Conservation (phyloP, 805 yeast genomes). For the Ogataea ganodermae region DNA sequence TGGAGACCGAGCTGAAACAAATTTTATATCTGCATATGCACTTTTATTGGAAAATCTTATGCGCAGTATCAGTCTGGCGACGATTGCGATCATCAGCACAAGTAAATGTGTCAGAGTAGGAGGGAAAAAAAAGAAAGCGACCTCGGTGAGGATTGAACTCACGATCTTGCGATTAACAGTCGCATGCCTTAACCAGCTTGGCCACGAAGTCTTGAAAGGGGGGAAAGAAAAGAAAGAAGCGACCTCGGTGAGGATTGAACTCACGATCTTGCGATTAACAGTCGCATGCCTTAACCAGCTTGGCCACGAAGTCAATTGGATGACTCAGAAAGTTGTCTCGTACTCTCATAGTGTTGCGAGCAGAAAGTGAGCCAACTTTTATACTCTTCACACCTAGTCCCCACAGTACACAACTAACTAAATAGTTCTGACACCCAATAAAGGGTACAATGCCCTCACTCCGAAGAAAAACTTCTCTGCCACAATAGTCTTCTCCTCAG, state of each 20-base stretch:
- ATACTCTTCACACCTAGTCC: no score
- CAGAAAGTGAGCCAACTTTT: no score
- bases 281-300: constrained; percentile 33
- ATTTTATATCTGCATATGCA: no score
- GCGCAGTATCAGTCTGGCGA: not conserved
- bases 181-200: constrained; percentile 33
- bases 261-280: constrained; percentile 32
- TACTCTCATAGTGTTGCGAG: not conserved
- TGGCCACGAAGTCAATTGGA: constrained; percentile 27
- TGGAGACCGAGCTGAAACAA: no score
- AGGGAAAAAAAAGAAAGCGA: constrained; percentile 12
- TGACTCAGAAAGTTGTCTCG: not conserved
- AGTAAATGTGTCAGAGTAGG: constrained; percentile 15
- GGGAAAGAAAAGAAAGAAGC: constrained; percentile 9
- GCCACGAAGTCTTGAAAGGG: constrained; percentile 24
- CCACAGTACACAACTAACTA: no score
- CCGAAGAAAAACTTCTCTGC: no score
- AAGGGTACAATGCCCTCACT: no score
- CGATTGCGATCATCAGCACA: constrained; percentile 29
- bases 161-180: constrained; percentile 32
- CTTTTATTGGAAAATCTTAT: no score
- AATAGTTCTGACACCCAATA: no score
- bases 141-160: constrained; percentile 32
- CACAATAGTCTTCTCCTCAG: no score
- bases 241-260: constrained; percentile 32